phyloP scores from a whole-genome alignment of 768 basidiomycete species.

The Clathrus columnatus region DNA sequence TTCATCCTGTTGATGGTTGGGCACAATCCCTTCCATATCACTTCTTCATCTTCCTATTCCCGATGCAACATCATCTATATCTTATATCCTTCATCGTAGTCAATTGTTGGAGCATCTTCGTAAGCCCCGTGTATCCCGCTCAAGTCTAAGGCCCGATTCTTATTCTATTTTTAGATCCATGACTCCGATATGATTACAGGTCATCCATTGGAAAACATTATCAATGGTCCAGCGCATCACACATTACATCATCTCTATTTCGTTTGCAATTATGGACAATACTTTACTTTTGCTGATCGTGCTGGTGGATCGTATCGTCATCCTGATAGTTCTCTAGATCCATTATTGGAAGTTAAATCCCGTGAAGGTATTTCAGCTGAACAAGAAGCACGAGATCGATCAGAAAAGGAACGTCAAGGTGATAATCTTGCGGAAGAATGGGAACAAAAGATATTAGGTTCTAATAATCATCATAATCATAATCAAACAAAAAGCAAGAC shows the following conservation, averaged over 20 bases:
- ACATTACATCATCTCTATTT: slow-evolving; percentile 96
- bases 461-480: not conserved
- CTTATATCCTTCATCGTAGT: slow-evolving; percentile 83
- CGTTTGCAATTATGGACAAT: slow-evolving; percentile 94
- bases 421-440: slow-evolving; percentile 7
- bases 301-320: slow-evolving; percentile 81
- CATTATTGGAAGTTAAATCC: slow-evolving; percentile 59
- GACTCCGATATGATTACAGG: slow-evolving; percentile 99
- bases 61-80: slow-evolving; percentile 78
- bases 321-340: slow-evolving; percentile 77
- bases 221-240: slow-evolving; percentile 98
- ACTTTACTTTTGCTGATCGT: slow-evolving; percentile 94
- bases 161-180: slow-evolving; percentile 58
- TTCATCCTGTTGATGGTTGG: slow-evolving; percentile 95
- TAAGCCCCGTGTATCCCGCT: slow-evolving; percentile 28
- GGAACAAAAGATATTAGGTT: slow-evolving; percentile 7
- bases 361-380: slow-evolving; percentile 13
- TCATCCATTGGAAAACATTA: slow-evolving; percentile 74
- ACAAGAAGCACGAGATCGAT: not conserved
- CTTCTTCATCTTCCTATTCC: slow-evolving; percentile 82
- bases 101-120: slow-evolving; percentile 91
- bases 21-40: slow-evolving; percentile 94
- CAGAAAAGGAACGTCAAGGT: slow-evolving; percentile 1
- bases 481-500: not conserved
- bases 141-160: not conserved